phyloP scores from a whole-genome alignment of 257 asterid genomes.

The Solanum lycopersicoides region DNA sequence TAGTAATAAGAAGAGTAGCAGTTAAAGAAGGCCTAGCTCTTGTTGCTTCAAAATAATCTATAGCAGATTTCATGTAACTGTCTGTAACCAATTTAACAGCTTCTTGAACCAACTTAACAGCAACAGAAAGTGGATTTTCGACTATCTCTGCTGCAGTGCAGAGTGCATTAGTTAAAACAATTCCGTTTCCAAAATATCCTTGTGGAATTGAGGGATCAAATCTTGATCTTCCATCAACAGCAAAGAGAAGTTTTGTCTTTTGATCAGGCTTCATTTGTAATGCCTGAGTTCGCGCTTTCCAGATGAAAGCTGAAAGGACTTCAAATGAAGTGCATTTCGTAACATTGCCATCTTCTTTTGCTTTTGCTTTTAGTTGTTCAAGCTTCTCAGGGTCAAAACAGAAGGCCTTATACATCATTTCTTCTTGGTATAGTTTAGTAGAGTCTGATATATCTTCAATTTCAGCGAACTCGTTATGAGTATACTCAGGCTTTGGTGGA shows the following conservation, averaged over 20 bases:
- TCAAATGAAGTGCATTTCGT: constrained; percentile 69
- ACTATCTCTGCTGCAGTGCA: too few species aligned
- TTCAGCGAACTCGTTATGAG: constrained; percentile 72
- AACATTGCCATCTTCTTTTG: constrained; percentile 36
- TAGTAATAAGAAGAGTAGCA: constrained; percentile 47
- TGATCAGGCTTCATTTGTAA: constrained; percentile 20
- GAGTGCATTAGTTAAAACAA: too few species aligned
- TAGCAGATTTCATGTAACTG: constrained; percentile 37
- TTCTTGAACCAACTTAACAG: too few species aligned
- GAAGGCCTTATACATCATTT: constrained; percentile 58
- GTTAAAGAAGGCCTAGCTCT: constrained; percentile 72
- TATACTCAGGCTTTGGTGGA: constrained; percentile 53
- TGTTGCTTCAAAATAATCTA: constrained; percentile 1
- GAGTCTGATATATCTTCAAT: constrained; percentile 57
- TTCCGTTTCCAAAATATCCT: too few species aligned
- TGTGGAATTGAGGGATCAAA: too few species aligned
- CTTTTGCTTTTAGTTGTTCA: neutral
- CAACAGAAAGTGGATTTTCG: too few species aligned
- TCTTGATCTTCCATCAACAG: too few species aligned
- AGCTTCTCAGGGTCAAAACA: constrained; percentile 64
- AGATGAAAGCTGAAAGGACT: constrained; percentile 69
- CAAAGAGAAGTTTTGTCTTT: too few species aligned
- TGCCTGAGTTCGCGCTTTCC: constrained; percentile 64
- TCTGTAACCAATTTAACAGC: constrained; percentile 33
- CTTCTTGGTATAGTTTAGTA: constrained; percentile 43